Percentiles rank a stretch among this genome's conserved stretches.
Evolutionary conservation across 2,329 filamentous ascomycete genomes (phyloP).

Genomic region (Bipolaris victoriae): DNA sequence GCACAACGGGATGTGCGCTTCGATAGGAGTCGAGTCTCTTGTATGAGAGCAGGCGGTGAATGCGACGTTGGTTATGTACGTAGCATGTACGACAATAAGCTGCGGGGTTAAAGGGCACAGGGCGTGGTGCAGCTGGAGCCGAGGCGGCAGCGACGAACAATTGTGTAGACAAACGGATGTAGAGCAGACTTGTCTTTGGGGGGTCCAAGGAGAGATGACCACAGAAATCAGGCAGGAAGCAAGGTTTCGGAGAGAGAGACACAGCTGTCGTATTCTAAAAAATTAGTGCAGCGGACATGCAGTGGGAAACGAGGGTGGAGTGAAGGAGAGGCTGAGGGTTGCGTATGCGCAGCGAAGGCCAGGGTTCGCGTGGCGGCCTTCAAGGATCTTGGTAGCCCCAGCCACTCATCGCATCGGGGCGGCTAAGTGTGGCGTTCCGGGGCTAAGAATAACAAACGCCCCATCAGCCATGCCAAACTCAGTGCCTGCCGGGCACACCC

Average conservation of each 20-base stretch:
- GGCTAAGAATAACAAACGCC: slow-evolving; percentile 14
- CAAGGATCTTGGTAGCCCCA: slow-evolving; percentile 4
- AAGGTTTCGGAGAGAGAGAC: background rate
- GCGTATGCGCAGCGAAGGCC: slow-evolving; percentile 11
- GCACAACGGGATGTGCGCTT: background rate
- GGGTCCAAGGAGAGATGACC: background rate
- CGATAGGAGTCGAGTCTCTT: background rate
- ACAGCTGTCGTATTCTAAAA: background rate
- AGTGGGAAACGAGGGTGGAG: slow-evolving; percentile 11
- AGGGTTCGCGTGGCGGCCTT: slow-evolving; percentile 11
- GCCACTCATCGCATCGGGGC: background rate
- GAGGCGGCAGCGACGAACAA: slow-evolving; percentile 1
- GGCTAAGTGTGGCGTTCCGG: slow-evolving; percentile 15
- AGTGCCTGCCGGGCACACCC: background rate
- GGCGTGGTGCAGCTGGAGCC: slow-evolving; percentile 6
- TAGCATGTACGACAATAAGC: slow-evolving; percentile 4
- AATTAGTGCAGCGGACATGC: background rate
- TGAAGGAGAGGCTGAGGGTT: slow-evolving; percentile 20
- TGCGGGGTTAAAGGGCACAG: slow-evolving; percentile 10
- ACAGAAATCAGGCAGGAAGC: background rate
- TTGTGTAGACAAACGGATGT: background rate
- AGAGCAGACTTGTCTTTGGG: background rate
- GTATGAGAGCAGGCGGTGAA: background rate
- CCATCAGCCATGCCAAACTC: background rate
- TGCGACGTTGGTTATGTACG: slow-evolving; percentile 1